These are phyloP conservation scores for Starmerella stellata DNA, from an alignment of 805 yeast genomes.

Conservation along the genomic window DNA sequence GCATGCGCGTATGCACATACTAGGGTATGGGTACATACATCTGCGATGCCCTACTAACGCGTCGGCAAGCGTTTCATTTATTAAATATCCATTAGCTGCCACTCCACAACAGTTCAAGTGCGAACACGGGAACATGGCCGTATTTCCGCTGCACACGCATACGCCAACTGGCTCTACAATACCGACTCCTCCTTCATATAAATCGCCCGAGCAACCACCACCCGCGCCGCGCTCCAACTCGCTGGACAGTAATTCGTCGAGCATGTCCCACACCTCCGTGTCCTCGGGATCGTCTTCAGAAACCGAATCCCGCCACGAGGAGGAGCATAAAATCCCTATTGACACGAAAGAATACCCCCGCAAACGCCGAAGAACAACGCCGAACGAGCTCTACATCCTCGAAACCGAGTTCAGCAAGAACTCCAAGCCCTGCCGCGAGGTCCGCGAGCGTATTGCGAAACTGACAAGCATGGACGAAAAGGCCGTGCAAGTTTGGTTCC, in stretches of 20 bases:
- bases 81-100: not conserved
- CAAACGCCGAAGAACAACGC: conserved; percentile 87
- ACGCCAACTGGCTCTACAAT: too few relatives aligned
- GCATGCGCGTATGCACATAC: conserved; percentile 1
- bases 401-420: conserved; percentile 63
- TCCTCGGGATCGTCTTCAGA: not conserved
- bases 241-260: not conserved
- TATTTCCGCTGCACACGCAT: too few relatives aligned
- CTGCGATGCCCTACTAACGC: not conserved
- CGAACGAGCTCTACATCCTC: conserved; percentile 62
- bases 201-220: too few relatives aligned
- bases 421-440: conserved; percentile 60
- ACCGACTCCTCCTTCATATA: too few relatives aligned
- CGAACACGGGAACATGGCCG: too few relatives aligned
- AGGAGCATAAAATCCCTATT: not conserved
- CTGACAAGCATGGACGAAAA: conserved; percentile 87
- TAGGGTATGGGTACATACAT: not conserved
- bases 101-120: too few relatives aligned
- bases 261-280: not conserved
- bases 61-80: not conserved
- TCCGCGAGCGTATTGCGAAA: conserved; percentile 61
- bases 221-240: not conserved
- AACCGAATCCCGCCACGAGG: not conserved
- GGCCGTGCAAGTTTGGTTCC: conserved; percentile 98
- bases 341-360: conserved; percentile 54